A percentile compares a stretch with the other conserved stretches of the same genome.
Conservation (phyloP, 495 filamentous ascomycete genomes). For the Choiromyces venosus region DNA sequence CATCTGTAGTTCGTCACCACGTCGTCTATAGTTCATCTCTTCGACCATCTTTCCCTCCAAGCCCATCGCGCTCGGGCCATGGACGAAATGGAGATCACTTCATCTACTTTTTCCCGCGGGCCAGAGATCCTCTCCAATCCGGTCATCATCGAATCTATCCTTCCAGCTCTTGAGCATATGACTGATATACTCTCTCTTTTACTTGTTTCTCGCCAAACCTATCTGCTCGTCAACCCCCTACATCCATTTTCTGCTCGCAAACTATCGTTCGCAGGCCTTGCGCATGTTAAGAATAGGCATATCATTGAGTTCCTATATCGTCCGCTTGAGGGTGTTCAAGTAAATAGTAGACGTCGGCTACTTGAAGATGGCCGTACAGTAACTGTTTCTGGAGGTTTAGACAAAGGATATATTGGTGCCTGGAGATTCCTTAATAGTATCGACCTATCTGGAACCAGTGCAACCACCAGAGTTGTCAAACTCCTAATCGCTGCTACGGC, state of each 20-base stretch:
- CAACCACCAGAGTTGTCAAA: conserved; percentile 34
- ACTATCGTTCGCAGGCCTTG: conserved; percentile 28
- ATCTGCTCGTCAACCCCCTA: conserved; percentile 30
- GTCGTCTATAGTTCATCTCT: conserved; percentile 7
- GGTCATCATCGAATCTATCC: conserved; percentile 38
- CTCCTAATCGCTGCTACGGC: conserved; percentile 37
- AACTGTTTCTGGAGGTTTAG: conserved; percentile 35
- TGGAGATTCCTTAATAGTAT: conserved; percentile 34
- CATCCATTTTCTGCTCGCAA: conserved; percentile 36
- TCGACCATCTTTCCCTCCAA: conserved; percentile 35
- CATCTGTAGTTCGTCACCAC: conserved; percentile 20
- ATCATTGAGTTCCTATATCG: conserved; percentile 34
- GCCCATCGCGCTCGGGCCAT: not conserved
- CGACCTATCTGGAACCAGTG: conserved; percentile 34
- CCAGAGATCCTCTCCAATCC: conserved; percentile 39
- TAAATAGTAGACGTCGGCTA: conserved; percentile 22
- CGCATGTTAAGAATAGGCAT: conserved; percentile 28
- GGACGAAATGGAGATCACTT: conserved; percentile 6
- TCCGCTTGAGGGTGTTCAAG: conserved; percentile 23
- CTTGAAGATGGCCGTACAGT: conserved; percentile 33
- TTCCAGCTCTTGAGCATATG: conserved; percentile 33
- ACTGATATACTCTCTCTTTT: conserved; percentile 37
- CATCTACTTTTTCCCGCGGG: conserved; percentile 28
- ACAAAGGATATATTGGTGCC: conserved; percentile 36
- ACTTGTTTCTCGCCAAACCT: conserved; percentile 34